Conservation (phyloP, 1,139 yeast species). For the Hyphopichia burtonii region DNA sequence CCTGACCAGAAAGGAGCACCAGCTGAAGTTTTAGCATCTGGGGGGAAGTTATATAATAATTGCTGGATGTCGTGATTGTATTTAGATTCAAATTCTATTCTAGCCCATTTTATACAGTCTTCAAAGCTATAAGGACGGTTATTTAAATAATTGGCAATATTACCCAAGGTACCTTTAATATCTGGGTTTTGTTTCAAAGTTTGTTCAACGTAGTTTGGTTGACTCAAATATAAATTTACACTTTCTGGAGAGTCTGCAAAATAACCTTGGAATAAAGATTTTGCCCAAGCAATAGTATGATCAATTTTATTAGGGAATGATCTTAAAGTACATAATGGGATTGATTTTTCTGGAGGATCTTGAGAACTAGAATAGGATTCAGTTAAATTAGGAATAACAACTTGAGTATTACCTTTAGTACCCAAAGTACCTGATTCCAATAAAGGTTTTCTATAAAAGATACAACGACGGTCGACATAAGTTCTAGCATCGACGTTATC, state of each 20-base stretch:
- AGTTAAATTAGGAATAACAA: slow-evolving; percentile 86
- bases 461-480: slow-evolving; percentile 95
- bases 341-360: slow-evolving; percentile 97
- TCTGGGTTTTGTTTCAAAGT: slow-evolving; percentile 90
- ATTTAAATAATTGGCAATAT: slow-evolving; percentile 68
- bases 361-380: slow-evolving; percentile 95
- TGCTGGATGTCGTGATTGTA: slow-evolving; percentile 85
- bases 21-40: slow-evolving; percentile 83
- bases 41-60: slow-evolving; percentile 89
- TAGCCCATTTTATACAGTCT: slow-evolving; percentile 95
- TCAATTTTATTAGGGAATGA: slow-evolving; percentile 98
- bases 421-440: slow-evolving; percentile 97
- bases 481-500: slow-evolving; percentile 98
- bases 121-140: slow-evolving; percentile 88
- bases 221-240: slow-evolving; percentile 85
- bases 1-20: slow-evolving; percentile 99
- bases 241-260: slow-evolving; percentile 89
- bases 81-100: slow-evolving; percentile 81
- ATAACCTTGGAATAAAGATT: slow-evolving; percentile 90
- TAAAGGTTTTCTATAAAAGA: slow-evolving; percentile 85
- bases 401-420: slow-evolving; percentile 98
- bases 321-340: slow-evolving; percentile 94
- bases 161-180: slow-evolving; percentile 80
- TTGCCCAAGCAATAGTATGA: slow-evolving; percentile 99
- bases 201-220: slow-evolving; percentile 89